A percentile compares a stretch with the other conserved stretches of the same genome.
Conservation (phyloP, 257 asterid species). For the Solanum sejunctum region DNA sequence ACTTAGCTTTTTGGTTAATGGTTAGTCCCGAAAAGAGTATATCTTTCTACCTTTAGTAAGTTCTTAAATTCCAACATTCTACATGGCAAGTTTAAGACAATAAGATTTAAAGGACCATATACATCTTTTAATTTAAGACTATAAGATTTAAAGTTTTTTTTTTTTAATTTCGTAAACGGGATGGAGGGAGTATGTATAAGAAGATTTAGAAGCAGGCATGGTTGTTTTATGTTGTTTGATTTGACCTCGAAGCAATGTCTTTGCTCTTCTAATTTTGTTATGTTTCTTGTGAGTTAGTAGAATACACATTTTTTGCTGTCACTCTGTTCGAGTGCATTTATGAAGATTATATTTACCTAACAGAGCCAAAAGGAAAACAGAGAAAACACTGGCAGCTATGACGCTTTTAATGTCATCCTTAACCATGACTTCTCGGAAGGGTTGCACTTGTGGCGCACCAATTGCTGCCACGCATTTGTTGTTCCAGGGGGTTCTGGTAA, state of each 20-base stretch:
- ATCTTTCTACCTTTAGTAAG: too few species aligned
- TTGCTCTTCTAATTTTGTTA: neutral
- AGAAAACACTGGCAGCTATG: slow-evolving; percentile 3
- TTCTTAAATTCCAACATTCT: too few species aligned
- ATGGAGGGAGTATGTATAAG: too few species aligned
- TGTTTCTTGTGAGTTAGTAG: neutral
- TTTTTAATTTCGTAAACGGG: too few species aligned
- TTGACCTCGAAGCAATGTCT: neutral
- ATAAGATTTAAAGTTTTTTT: too few species aligned
- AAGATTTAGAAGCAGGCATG: neutral
- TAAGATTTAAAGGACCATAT: too few species aligned
- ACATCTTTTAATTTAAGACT: too few species aligned
- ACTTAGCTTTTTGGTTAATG: too few species aligned
- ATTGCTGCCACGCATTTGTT: slow-evolving; percentile 55
- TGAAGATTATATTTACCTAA: neutral
- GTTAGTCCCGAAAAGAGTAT: too few species aligned
- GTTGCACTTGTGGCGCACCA: slow-evolving; percentile 63
- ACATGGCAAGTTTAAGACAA: too few species aligned
- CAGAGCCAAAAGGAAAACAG: neutral
- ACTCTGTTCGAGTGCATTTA: neutral
- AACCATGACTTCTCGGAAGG: slow-evolving; percentile 78
- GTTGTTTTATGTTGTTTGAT: neutral
- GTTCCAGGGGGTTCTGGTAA: slow-evolving; percentile 29
- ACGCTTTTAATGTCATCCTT: slow-evolving; percentile 36
- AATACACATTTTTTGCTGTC: neutral